A percentile compares a stretch with the other conserved stretches of the same genome.
Conservation (phyloP, 2,329 filamentous ascomycete species). For the Trichoderma sp. region DNA sequence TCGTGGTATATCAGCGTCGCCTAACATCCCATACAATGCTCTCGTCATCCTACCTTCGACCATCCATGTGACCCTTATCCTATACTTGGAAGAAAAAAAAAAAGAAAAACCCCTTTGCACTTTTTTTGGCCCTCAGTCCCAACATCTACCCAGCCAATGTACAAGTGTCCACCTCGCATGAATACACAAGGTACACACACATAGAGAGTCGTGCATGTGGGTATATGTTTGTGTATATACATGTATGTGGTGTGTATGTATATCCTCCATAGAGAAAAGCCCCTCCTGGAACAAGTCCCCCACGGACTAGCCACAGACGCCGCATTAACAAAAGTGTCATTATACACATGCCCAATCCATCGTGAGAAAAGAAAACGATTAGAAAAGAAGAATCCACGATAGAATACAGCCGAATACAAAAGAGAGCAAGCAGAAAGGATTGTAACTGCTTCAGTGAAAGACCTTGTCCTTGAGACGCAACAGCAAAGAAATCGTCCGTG, state of each 20-base stretch:
- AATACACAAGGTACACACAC: neutral
- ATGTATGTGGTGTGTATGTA: conserved; percentile 4
- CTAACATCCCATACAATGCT: conserved; percentile 26
- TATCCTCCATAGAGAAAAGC: neutral
- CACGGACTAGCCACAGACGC: conserved; percentile 4
- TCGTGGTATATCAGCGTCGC: conserved; percentile 29
- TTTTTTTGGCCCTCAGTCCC: conserved; percentile 7
- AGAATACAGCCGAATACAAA: conserved; percentile 13
- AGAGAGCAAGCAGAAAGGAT: neutral
- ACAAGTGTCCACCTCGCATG: neutral
- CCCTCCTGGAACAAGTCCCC: neutral
- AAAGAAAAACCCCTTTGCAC: too few relatives aligned
- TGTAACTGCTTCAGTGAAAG: neutral
- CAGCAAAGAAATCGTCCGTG: neutral
- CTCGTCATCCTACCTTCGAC: conserved; percentile 34
- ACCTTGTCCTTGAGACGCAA: neutral
- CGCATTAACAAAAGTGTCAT: conserved; percentile 15
- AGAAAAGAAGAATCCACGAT: neutral
- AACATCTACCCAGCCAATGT: neutral
- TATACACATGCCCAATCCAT: conserved; percentile 5
- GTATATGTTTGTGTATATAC: neutral
- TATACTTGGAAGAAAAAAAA: neutral
- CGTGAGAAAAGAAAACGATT: neutral
- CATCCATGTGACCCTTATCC: conserved; percentile 12
- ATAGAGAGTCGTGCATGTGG: neutral